Evolutionary conservation across 2,329 filamentous ascomycete species (phyloP), one percentile per base, ranked within the genome.

Genomic region (Neofusicoccum parvum): DNA sequence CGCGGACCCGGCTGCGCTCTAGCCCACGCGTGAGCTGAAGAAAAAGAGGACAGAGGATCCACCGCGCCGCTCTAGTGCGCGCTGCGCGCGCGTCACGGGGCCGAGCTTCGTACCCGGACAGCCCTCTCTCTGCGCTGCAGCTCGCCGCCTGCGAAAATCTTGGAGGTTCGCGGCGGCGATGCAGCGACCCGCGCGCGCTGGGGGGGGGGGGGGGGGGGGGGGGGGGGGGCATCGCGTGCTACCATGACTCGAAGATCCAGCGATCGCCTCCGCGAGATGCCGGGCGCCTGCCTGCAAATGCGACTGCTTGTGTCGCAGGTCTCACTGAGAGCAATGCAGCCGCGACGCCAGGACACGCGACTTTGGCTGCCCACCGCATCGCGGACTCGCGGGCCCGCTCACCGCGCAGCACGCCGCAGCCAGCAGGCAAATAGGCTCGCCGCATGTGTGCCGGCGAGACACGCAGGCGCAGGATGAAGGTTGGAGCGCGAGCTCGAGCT

Each of bases 161-260:
- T 54, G 62, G 60, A 63, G 62, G 59, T 39, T 50, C 37, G 59
- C 59, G 59, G 34, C 59, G 34, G 17, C 34, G 59, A 63, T 63
- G 59, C 59, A 63, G 37, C 27, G 37, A 27, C 46, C 59, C 59
- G 59, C 59, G 12, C 41, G 23, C 32, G 32, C 34, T 39, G 50
- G 49, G 23, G 37, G n/a, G n/a, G n/a, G 50, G 49, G 23, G 37
- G 50, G 49, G 23, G 37, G 50, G 49, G 23, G 37, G 50, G 49
- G 23, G 37, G 50, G 49, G 23, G 37, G 48, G 27, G 27, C 54
- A 59, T 49, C 46, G 58, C 46, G 59, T 63, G 59, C 59, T 15
- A 63, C 59, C 59, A 63, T 63, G 59, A 63, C 59, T 63, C 59
- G 59, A 63, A 51, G 41, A 48, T 60, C 27, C 43, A 48, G 45